phyloP scores from a whole-genome alignment of 164 flowering plant genomes.

The Platanus orientalis region DNA sequence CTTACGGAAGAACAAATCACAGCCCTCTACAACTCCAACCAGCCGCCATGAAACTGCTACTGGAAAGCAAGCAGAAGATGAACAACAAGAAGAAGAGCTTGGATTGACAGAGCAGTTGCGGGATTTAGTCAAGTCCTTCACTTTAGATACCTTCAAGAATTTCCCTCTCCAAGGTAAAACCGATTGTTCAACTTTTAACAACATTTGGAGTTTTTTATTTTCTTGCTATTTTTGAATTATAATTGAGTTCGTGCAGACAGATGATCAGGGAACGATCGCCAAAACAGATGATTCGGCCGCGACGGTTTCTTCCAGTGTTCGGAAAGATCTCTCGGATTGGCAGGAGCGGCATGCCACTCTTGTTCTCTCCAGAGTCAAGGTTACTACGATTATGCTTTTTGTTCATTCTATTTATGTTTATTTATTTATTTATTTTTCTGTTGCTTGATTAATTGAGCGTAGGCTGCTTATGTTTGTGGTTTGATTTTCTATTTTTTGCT shows the following conservation, averaged over 20 bases:
- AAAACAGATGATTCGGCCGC: conserved; percentile 15
- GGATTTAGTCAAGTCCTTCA: conserved; percentile 56
- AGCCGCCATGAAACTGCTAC: neutral
- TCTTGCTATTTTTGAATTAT: conserved; percentile 5
- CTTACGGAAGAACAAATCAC: conserved; percentile 19
- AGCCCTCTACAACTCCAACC: neutral
- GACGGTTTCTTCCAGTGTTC: conserved; percentile 27
- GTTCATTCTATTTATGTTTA: neutral
- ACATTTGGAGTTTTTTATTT: neutral
- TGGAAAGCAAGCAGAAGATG: neutral
- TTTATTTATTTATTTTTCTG: neutral
- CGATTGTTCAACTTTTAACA: neutral
- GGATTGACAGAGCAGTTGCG: conserved; percentile 61
- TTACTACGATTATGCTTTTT: conserved; percentile 9
- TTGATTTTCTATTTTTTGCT: neutral
- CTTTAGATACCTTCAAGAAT: conserved; percentile 67
- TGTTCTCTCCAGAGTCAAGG: conserved; percentile 71
- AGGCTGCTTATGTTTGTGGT: neutral
- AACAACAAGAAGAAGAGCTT: conserved; percentile 29
- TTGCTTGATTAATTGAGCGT: neutral
- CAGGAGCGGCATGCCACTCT: conserved; percentile 76
- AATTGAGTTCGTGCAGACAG: conserved; percentile 32
- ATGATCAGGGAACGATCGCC: conserved; percentile 20
- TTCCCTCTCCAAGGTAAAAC: conserved; percentile 47
- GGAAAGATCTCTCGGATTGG: conserved; percentile 76